Evolutionary conservation across 164 flowering plant genomes (phyloP).

Genomic region (Magnolia changhungtana): DNA sequence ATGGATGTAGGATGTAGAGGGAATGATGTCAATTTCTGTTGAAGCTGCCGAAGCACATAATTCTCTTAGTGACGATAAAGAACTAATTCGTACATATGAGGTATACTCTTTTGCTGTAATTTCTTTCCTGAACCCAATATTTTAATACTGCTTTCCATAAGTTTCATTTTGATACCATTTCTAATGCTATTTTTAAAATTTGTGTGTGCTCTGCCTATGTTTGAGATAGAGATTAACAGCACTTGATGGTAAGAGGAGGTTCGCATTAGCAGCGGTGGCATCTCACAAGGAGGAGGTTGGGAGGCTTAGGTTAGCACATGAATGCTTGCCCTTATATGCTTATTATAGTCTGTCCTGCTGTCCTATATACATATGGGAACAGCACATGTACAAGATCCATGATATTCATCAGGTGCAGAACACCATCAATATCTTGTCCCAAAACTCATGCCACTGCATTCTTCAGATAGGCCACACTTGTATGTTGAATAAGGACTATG

Average conservation of each 20-base stretch:
- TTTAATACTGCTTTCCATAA: too few species aligned
- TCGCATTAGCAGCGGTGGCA: slow-evolving; percentile 92
- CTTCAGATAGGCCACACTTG: too few species aligned
- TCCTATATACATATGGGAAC: too few species aligned
- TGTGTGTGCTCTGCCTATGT: slow-evolving; percentile 3
- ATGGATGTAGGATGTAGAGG: slow-evolving; percentile 81
- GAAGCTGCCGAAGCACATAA: slow-evolving; percentile 93
- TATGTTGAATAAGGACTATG: too few species aligned
- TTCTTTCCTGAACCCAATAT: not conserved
- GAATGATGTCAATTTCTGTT: slow-evolving; percentile 98
- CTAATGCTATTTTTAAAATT: not conserved
- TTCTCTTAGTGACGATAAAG: slow-evolving; percentile 88
- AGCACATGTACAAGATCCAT: not conserved
- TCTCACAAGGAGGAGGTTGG: slow-evolving; percentile 97
- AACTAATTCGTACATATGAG: slow-evolving; percentile 87
- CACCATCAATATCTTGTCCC: too few species aligned
- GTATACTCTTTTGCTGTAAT: slow-evolving; percentile 25
- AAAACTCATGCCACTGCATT: too few species aligned
- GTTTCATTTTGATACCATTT: not conserved
- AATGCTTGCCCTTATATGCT: not conserved
- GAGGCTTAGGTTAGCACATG: slow-evolving; percentile 62
- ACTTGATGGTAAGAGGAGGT: slow-evolving; percentile 95
- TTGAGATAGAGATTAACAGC: slow-evolving; percentile 82
- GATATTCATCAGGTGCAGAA: not conserved
- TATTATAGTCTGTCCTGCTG: not conserved